Conservation (phyloP, 2,329 filamentous ascomycete genomes). For the Cercospora sojina region DNA sequence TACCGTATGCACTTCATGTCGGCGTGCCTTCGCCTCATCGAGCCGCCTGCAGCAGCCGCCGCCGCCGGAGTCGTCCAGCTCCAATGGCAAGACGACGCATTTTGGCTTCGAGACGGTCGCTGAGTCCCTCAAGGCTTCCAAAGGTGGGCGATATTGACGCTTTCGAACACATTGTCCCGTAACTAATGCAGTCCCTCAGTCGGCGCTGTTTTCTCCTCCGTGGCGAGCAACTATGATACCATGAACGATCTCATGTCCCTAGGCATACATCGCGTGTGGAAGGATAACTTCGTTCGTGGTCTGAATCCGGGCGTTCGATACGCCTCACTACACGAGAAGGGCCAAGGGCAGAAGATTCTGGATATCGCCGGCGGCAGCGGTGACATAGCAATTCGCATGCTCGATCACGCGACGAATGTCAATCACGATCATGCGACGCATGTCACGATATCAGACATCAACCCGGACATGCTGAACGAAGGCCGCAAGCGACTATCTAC, state of each 20-base stretch:
- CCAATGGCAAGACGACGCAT: constrained; percentile 67
- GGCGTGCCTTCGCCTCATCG: constrained; percentile 25
- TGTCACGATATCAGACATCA: constrained; percentile 95
- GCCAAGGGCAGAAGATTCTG: constrained; percentile 69
- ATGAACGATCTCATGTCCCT: constrained; percentile 99
- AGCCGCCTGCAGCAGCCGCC: constrained; percentile 24
- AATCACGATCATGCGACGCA: constrained; percentile 76
- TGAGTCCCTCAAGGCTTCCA: constrained; percentile 72
- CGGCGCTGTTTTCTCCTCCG: constrained; percentile 87
- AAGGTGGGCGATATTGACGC: constrained; percentile 46
- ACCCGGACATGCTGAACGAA: constrained; percentile 88
- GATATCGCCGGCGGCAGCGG: constrained; percentile 96
- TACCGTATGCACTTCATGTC: constrained; percentile 31
- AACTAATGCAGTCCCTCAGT: constrained; percentile 52
- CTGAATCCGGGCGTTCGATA: constrained; percentile 73
- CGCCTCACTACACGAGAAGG: constrained; percentile 39
- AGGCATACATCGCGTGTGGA: constrained; percentile 95
- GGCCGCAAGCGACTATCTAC: constrained; percentile 73
- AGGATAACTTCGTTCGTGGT: constrained; percentile 89
- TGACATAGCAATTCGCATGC: constrained; percentile 95
- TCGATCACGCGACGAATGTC: constrained; percentile 79
- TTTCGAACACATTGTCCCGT: not conserved
- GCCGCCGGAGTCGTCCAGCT: constrained; percentile 36
- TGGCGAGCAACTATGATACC: constrained; percentile 89
- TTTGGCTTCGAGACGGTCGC: constrained; percentile 87